Conservation (phyloP, 352 stramenopile species). For the Globisporangium spiculum region DNA sequence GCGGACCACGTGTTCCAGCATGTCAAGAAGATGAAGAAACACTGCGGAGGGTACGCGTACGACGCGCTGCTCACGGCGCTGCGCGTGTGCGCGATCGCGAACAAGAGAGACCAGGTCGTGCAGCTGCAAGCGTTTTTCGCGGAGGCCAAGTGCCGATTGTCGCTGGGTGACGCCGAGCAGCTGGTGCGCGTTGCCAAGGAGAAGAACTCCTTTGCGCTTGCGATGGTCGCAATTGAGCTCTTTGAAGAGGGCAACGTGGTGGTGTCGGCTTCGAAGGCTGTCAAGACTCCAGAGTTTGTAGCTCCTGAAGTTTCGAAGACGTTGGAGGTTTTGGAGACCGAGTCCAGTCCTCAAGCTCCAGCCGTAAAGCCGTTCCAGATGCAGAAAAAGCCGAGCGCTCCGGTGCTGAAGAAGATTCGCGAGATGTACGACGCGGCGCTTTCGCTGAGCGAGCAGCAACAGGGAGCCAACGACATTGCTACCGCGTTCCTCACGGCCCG, state of each 20-base stretch:
- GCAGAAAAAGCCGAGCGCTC: conserved; percentile 17
- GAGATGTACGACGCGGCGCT: conserved; percentile 26
- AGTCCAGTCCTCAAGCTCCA: neutral
- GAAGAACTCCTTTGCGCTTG: conserved; percentile 15
- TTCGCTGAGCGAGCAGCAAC: conserved; percentile 18
- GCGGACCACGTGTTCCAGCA: conserved; percentile 15
- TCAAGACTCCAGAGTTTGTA: neutral
- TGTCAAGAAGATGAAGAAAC: conserved; percentile 22
- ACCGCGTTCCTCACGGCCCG: conserved; percentile 5
- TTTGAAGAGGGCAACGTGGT: conserved; percentile 21
- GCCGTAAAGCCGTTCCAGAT: neutral
- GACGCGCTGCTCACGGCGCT: conserved; percentile 26
- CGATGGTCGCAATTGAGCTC: conserved; percentile 23
- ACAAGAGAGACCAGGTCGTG: conserved; percentile 11
- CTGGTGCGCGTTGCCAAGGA: conserved; percentile 25
- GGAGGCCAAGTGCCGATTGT: conserved; percentile 22
- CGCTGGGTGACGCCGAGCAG: conserved; percentile 22
- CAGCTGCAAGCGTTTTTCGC: conserved; percentile 18
- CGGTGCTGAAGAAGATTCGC: conserved; percentile 18
- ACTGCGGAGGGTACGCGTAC: conserved; percentile 28
- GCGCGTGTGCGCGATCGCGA: conserved; percentile 10
- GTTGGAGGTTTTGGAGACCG: neutral
- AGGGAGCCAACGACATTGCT: neutral
- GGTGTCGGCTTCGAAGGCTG: neutral
- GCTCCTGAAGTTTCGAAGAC: neutral